Evolutionary conservation across 805 yeast species (phyloP), one percentile per base, ranked within the genome.

Genomic region (Candida khao-thaluensis): DNA sequence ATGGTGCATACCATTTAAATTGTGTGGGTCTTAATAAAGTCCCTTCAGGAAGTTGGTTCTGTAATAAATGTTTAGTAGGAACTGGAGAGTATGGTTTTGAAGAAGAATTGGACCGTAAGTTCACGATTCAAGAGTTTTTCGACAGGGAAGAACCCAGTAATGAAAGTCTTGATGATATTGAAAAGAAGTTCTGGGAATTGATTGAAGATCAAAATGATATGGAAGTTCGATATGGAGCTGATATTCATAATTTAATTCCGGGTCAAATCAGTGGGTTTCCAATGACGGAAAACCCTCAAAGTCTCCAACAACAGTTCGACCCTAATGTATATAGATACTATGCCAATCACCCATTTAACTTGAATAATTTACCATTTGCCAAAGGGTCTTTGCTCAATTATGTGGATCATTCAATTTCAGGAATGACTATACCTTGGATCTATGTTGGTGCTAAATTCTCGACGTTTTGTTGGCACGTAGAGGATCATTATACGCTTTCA

Each of bases 401-500:
- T 50, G 71, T 84, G 41, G 76, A 77, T 41, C 74, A 78, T 14
- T 74, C 77, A 22, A 84, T 91, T 2, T 82, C 95, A 0, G 98
- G 98, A 1, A 90, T 90, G 88, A 89, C 97, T 0, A 76, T 85
- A 14, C 98, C 98, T 0, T 90, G 98, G 98, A 74, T 89, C 2
- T 90, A 90, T 53, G 79, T 90, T 11, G 98, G 98, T 0, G 86
- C 95, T 37, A 70, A 87, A 35, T 80, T 88, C 52, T 84, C 95
- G 2, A 87, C 97, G 1, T 91, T 91, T 56, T 90, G 98, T 60
- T 91, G 97, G 96, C 97, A 91, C 59, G 83, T 85, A 42, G 98
- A 90, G 54, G 98, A 90, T 59, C 97, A 91, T 56, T 88, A 85
- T 56, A 86, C 96, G 0, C 70, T 87, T 44, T 85, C 95, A 36